These are phyloP conservation scores for Mayamaea pseudoterrestris DNA, from an alignment of 108 stramenopile species.

Conservation along the genomic window DNA sequence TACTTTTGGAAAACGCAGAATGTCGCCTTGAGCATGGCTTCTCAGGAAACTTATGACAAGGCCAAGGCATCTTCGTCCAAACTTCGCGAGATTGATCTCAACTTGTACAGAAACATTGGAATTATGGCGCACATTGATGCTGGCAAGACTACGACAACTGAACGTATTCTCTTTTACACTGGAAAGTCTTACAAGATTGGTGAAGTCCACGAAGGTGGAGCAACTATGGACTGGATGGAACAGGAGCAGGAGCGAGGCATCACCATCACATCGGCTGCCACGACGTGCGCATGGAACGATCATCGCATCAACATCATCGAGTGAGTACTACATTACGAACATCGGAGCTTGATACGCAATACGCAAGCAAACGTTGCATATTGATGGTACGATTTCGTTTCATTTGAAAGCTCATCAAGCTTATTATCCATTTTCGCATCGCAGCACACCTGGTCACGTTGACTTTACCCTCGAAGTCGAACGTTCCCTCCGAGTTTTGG, in stretches of 20 bases:
- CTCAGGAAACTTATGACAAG: too few species aligned
- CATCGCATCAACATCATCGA: conserved; percentile 98
- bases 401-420: too few species aligned
- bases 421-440: background rate
- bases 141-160: conserved; percentile 99
- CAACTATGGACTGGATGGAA: conserved; percentile 99
- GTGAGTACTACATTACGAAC: background rate
- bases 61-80: conserved; percentile 47
- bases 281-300: conserved; percentile 91
- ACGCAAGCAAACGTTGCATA: too few species aligned
- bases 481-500: conserved; percentile 95
- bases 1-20: too few species aligned
- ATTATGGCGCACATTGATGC: conserved; percentile 99
- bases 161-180: conserved; percentile 96
- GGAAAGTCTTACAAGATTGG: conserved; percentile 97
- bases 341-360: too few species aligned
- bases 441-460: conserved; percentile 38
- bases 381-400: too few species aligned
- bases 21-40: too few species aligned
- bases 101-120: conserved; percentile 95
- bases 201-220: conserved; percentile 98
- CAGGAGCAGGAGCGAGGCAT: conserved; percentile 99
- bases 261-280: conserved; percentile 98
- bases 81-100: conserved; percentile 66
- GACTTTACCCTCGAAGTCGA: conserved; percentile 81